These are phyloP conservation scores for Lyophyllum decastes DNA, from an alignment of 768 basidiomycete genomes.

Conservation along the genomic window DNA sequence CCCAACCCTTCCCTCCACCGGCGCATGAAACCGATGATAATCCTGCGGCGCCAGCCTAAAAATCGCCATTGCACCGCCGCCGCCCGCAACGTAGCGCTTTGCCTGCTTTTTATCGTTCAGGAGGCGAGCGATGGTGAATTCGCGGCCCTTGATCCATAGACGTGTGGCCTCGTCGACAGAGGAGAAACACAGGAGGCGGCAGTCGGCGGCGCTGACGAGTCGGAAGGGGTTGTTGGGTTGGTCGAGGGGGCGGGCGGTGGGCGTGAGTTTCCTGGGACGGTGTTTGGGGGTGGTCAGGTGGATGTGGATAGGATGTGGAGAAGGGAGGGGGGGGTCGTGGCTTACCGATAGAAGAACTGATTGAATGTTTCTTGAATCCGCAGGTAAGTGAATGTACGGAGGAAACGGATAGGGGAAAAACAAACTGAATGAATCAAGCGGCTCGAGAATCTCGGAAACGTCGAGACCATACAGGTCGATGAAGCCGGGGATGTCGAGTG, in stretches of 20 bases:
- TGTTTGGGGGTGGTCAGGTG: too few species aligned
- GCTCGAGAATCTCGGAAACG: conserved; percentile 80
- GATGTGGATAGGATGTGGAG: neutral
- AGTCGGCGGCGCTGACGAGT: conserved; percentile 91
- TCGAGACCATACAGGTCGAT: conserved; percentile 89
- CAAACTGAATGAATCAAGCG: conserved; percentile 81
- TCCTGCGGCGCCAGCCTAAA: conserved; percentile 94
- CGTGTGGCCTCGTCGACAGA: conserved; percentile 82
- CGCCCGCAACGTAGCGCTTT: conserved; percentile 72
- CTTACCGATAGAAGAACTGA: conserved; percentile 81
- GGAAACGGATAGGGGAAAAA: conserved; percentile 11
- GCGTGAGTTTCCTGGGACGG: conserved; percentile 74
- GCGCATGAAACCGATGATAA: conserved; percentile 92
- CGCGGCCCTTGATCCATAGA: conserved; percentile 97
- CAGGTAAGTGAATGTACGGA: neutral
- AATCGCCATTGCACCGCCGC: conserved; percentile 68
- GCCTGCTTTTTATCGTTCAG: conserved; percentile 82
- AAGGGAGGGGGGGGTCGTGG: neutral
- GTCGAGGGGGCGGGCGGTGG: conserved; percentile 75
- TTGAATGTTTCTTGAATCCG: conserved; percentile 79
- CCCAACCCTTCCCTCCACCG: conserved; percentile 84
- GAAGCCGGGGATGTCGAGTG: conserved; percentile 81
- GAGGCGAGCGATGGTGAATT: conserved; percentile 80
- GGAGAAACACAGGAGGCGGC: conserved; percentile 93
- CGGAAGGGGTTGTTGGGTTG: conserved; percentile 72